Evolutionary conservation across 164 flowering plant species (phyloP).

Genomic region (Stephania japonica): DNA sequence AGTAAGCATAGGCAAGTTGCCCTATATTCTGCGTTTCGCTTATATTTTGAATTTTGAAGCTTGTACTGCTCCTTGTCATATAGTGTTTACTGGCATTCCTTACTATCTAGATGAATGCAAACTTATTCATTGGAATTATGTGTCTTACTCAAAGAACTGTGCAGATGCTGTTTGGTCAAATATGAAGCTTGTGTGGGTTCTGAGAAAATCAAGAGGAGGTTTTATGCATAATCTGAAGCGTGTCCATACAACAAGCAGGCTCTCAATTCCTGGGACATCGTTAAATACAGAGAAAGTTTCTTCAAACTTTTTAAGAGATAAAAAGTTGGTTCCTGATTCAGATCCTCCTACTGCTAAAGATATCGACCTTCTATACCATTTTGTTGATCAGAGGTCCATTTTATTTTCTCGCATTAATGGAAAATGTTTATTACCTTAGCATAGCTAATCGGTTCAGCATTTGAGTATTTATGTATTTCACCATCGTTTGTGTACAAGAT

Average conservation of each 20-base stretch:
- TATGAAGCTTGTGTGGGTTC: constrained; percentile 13
- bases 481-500: not conserved
- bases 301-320: constrained; percentile 39
- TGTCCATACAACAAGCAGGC: constrained; percentile 40
- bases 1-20: constrained; percentile 25
- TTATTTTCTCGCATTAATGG: not conserved
- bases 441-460: no score
- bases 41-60: not conserved
- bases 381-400: constrained; percentile 57
- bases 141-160: not conserved
- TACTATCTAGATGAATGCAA: not conserved
- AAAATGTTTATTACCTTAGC: not conserved
- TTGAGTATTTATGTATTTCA: not conserved
- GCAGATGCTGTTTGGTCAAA: constrained; percentile 23
- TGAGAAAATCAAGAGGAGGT: constrained; percentile 13
- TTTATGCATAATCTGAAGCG: constrained; percentile 20
- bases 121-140: not conserved
- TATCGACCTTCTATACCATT: constrained; percentile 47
- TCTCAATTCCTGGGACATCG: constrained; percentile 39
- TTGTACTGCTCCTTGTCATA: not conserved
- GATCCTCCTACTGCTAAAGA: constrained; percentile 70
- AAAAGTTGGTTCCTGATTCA: constrained; percentile 63
- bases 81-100: not conserved
- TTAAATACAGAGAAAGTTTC: constrained; percentile 26
- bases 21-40: not conserved